These are phyloP conservation scores for Ustilago xerochloae DNA, from an alignment of 1,284 basidiomycete genomes.

Conservation along the genomic window DNA sequence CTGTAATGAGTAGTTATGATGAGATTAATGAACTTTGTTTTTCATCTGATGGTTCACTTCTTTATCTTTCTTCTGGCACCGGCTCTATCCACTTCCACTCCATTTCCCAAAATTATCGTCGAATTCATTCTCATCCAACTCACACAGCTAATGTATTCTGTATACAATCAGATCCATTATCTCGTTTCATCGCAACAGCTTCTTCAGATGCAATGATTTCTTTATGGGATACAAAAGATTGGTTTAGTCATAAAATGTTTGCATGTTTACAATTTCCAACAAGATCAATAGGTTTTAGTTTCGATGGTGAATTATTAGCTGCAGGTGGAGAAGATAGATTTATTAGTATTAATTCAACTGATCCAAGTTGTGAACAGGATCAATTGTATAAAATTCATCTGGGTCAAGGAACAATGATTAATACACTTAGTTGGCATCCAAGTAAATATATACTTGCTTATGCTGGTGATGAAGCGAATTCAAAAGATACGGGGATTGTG, in stretches of 20 bases:
- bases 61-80: slow-evolving; percentile 56
- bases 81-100: slow-evolving; percentile 47
- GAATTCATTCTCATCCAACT: slow-evolving; percentile 34
- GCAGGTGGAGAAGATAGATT: slow-evolving; percentile 60
- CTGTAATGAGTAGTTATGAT: slow-evolving; percentile 19
- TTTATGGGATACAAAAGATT: slow-evolving; percentile 51
- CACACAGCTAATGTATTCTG: slow-evolving; percentile 63
- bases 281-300: slow-evolving; percentile 57
- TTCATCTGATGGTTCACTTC: slow-evolving; percentile 52
- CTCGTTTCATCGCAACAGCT: slow-evolving; percentile 54
- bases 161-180: slow-evolving; percentile 51
- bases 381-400: slow-evolving; percentile 38
- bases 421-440: slow-evolving; percentile 58
- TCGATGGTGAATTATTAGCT: slow-evolving; percentile 63
- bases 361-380: slow-evolving; percentile 4
- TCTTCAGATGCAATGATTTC: slow-evolving; percentile 52
- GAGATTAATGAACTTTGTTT: slow-evolving; percentile 64
- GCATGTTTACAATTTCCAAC: slow-evolving; percentile 45
- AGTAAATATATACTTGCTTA: slow-evolving; percentile 52
- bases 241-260: slow-evolving; percentile 40
- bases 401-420: slow-evolving; percentile 29
- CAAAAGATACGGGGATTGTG: slow-evolving; percentile 20
- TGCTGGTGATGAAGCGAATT: slow-evolving; percentile 49
- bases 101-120: not conserved
- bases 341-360: slow-evolving; percentile 39